Base-by-base conservation (phyloP, 2,329 filamentous ascomycete genomes). In the Colletotrichum sp. region DNA sequence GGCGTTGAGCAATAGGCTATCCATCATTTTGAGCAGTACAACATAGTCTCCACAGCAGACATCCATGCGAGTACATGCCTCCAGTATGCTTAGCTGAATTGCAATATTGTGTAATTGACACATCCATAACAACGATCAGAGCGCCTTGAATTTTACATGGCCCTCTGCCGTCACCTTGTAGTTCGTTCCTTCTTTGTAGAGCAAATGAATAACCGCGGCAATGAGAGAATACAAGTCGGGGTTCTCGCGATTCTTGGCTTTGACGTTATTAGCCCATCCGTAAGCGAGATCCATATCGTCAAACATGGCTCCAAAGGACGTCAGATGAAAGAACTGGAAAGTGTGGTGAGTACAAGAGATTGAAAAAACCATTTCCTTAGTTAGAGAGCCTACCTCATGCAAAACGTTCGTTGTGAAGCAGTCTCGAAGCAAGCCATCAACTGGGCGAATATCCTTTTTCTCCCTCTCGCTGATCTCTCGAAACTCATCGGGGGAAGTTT, bases 381-480 rank as follows among this genome's bases (percentile, higher is more conserved):
- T 36, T 13, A 8, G 8, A 38, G 16, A 43, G 36, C 36, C 36
- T 43, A 43, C 36, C 36, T 43, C 36, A 0, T 43, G 36, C 16
- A 43, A 43, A 43, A 43, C 36, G 36, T 43, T 18, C 0, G 36
- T 43, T 10, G 8, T 18, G 36, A 43, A 43, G 16, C 36, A 43
- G 36, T 43, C 16, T 43, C 0, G 36, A n/a, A 43, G 16, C 16
- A n/a, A 43, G 16, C 36, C 36, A 43, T 43, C 36, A 16, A 43
- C 36, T 43, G 36, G 36, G 1, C 36, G 36, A 43, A 43, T 43
- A 43, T 43, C 36, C 16, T 18, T 43, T 18, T 43, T 43, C 7
- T 0, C 0, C 15, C 0, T 0, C 36, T 43, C 5, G 1, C 36
- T 43, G 0, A 43, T 0, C 16, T 43, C 0, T 3, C 0, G 36